A percentile compares a stretch with the other conserved stretches of the same genome.
These are phyloP conservation scores for rapeseed (Brassica napus) DNA, from an alignment of 345 rosid species.

Conservation along the genomic window Da-Ae NC_063446.1:3781501-3782000, in stretches of 20 bases:
- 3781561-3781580: background rate
- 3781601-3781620: background rate
- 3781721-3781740: conserved; percentile 95
- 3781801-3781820: background rate
- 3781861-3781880: background rate
- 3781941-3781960: conserved; percentile 47
- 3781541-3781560: background rate
- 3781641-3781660: conserved; percentile 51
- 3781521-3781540: conserved; percentile 7
- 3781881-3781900: no score
- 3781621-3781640: conserved; percentile 22
- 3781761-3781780: background rate
- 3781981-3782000: conserved; percentile 88
- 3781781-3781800: conserved; percentile 17
- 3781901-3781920: no score
- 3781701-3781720: conserved; percentile 87
- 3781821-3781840: conserved; percentile 17
- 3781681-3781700: conserved; percentile 99
- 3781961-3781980: conserved; percentile 90
- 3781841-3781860: background rate
- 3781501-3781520: background rate
- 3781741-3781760: conserved; percentile 53
- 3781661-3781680: conserved; percentile 66
- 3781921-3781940: background rate
- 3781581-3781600: conserved; percentile 26